Evolutionary conservation across 371 early-diverging fungal species (phyloP), one percentile per base, ranked within the genome.

Genomic region (Gilbertella persicaria): DNA sequence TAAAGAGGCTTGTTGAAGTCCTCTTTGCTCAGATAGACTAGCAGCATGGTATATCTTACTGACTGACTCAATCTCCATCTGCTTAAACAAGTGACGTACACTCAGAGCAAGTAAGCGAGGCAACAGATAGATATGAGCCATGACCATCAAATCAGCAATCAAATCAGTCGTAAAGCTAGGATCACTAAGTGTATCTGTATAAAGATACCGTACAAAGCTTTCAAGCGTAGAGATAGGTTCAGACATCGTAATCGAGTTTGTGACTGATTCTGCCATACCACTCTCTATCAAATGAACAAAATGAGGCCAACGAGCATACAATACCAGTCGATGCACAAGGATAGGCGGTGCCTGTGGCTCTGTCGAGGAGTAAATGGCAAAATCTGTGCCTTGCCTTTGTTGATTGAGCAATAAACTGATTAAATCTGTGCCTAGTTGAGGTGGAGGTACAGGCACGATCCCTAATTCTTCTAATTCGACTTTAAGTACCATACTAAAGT

Each of bases 251-350:
- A 88, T 51, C 1, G 71, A 67, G 42, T 60, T 73, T 1, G 60
- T 58, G 19, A 72, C 50, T 1, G 84, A 62, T 60, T 82, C 83
- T 5, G 61, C 35, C 82, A 79, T 84, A 13, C 78, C 82, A 0
- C 82, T 78, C 21, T 71, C 63, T 6, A 73, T 59, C 49, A 85
- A 54, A 35, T 75, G 70, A 1, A 72, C 71, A 60, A 86, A 87
- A 60, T 85, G 79, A 0, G 85, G 86, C 88, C 88, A 87, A 21
- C 88, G 73, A 5, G 86, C 79, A 35, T 78, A 47, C 5, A 87
- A 64, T 2, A 87, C 69, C 25, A 84, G 62, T 5, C 69, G 61
- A 66, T 81, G 84, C 3, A 70, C 80, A 20, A 54, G 62, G 23
- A 83, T 59, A 4, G 67, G 64, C 4, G 57, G 52, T 5, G 50